Conservation (phyloP, 2,329 filamentous ascomycete genomes). For the Thielaviopsis ethacetica region DNA sequence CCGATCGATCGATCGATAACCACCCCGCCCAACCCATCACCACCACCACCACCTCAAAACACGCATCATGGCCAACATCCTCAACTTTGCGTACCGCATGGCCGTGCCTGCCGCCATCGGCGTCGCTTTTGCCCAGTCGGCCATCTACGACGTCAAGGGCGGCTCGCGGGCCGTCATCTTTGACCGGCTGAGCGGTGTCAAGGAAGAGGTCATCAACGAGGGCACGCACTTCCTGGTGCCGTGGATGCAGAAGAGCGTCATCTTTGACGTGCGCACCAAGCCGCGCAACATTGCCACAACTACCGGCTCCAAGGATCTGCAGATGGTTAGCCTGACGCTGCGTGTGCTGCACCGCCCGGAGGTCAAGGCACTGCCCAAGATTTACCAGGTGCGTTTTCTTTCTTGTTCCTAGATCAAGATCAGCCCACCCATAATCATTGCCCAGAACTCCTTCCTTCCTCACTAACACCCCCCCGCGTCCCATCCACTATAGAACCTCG, state of each 20-base stretch:
- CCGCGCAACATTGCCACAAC: slow-evolving; percentile 95
- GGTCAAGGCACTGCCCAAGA: slow-evolving; percentile 82
- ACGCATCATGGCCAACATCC: slow-evolving; percentile 16
- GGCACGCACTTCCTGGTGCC: slow-evolving; percentile 93
- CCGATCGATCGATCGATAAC: not conserved
- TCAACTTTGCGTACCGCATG: slow-evolving; percentile 47
- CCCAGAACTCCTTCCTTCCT: not conserved
- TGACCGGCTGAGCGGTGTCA: slow-evolving; percentile 80
- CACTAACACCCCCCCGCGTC: not conserved
- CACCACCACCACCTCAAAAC: not conserved
- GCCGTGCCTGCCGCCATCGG: slow-evolving; percentile 60
- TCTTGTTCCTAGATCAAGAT: slow-evolving; percentile 5
- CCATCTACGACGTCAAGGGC: slow-evolving; percentile 93
- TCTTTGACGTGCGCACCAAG: slow-evolving; percentile 96
- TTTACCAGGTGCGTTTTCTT: slow-evolving; percentile 67
- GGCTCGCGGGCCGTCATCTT: slow-evolving; percentile 95
- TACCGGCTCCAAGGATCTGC: slow-evolving; percentile 94
- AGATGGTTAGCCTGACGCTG: slow-evolving; percentile 98
- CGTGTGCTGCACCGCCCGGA: slow-evolving; percentile 90
- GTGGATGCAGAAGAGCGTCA: slow-evolving; percentile 86
- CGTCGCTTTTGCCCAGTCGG: slow-evolving; percentile 52
- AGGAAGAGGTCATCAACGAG: slow-evolving; percentile 83
- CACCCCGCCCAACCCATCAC: not conserved
- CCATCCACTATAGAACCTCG: slow-evolving; percentile 61
- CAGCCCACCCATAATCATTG: not conserved